Evolutionary conservation across 2,329 filamentous ascomycete species (phyloP), one percentile per base, ranked within the genome.

Genomic region (Pseudogymnoascus sp.): DNA sequence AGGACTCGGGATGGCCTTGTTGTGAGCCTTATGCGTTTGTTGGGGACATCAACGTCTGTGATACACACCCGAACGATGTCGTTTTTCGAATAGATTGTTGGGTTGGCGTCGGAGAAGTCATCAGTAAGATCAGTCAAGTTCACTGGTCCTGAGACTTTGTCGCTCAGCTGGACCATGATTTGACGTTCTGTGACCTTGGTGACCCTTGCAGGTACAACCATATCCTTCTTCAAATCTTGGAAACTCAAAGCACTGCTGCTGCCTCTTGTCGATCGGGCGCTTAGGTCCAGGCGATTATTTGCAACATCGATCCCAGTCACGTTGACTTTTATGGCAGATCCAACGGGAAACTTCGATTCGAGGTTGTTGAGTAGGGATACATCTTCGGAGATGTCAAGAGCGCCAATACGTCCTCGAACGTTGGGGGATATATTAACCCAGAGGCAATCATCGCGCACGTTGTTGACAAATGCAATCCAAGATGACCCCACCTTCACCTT

Each of bases 391-490:
- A 95, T 85, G 71, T 97, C 93, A 74, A 95, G 86, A 66, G 89
- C 83, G 62, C 86, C 86, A 63, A 99, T 85, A 61, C 92, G 86
- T 63, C 95, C 95, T 65, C 93, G 87, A 15, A 99, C 87, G 62
- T 88, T 91, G 6, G 95, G 92, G 1, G 93, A 91, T 21, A 99
- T 77, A 71, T 92, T 97, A 53, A 96, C 88, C 93, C 95, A 97
- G 21, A 96, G 81, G 71, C 84, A 90, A 67, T 90, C 87, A 28
- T 90, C 83, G 21, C 84, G 84, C 66, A 93, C 81, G 72, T 97
- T 97, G 80, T 97, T 99, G 73, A 99, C 85, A 72, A 93, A 97
- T 0, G 89, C 93, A 61, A 96, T 76, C 75, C 90, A 86, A 1
- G 82, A 84, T 17, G 88, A 87, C 17, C 89, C 92, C 61, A 85